A percentile compares a stretch with the other conserved stretches of the same genome.
Evolutionary conservation across 805 yeast species (phyloP).

Genomic region (Wickerhamiella nectarea): DNA sequence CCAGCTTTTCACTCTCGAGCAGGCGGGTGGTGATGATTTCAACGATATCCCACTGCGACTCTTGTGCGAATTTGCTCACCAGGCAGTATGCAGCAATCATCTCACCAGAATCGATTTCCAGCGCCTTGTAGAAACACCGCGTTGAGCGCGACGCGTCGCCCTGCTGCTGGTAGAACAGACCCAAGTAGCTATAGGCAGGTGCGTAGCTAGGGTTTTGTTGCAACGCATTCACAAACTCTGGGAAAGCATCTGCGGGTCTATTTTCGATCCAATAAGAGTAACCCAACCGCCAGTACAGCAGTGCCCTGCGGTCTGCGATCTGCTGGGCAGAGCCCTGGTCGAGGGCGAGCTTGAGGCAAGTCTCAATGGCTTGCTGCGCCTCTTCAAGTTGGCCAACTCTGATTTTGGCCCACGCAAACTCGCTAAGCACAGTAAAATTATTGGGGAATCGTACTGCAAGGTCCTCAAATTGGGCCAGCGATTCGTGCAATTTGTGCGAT

Average conservation of each 20-base stretch:
- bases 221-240: constrained; percentile 41
- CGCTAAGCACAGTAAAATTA: constrained; percentile 47
- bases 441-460: constrained; percentile 39
- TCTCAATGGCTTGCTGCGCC: constrained; percentile 41
- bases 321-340: constrained; percentile 37
- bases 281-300: constrained; percentile 60
- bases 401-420: constrained; percentile 67
- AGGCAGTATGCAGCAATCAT: constrained; percentile 58
- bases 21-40: constrained; percentile 57
- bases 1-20: constrained; percentile 40
- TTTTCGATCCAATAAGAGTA: constrained; percentile 35
- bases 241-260: constrained; percentile 38
- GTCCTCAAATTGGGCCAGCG: constrained; percentile 37
- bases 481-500: constrained; percentile 41
- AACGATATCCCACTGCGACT: constrained; percentile 73
- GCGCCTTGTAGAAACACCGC: constrained; percentile 79
- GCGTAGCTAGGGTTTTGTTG: constrained; percentile 54
- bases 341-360: constrained; percentile 30
- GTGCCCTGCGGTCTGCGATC: constrained; percentile 44
- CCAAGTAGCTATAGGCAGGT: constrained; percentile 70
- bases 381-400: constrained; percentile 34
- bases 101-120: constrained; percentile 72
- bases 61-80: constrained; percentile 52
- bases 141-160: constrained; percentile 59
- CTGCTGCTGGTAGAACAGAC: constrained; percentile 49